phyloP scores from a whole-genome alignment of 2,329 filamentous ascomycete species.

The Aspergillus fumigatus region DNA sequence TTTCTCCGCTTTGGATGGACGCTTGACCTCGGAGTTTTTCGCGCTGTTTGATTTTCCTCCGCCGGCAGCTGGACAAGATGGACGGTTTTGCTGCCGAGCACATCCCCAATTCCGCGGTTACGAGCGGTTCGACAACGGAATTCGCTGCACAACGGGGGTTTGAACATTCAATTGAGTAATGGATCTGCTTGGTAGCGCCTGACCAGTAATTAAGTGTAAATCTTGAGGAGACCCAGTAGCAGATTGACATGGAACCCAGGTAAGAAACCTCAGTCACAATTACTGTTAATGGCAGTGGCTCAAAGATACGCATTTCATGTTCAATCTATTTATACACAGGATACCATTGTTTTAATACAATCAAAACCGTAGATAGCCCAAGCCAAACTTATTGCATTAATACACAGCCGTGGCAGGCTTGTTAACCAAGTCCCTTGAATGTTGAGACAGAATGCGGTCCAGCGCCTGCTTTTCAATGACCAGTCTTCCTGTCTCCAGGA shows the following conservation, averaged over 20 bases:
- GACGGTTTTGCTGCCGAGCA: not conserved
- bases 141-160: constrained; percentile 1
- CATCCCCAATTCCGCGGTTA: constrained; percentile 1
- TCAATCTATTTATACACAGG: constrained; percentile 32
- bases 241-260: not conserved
- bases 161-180: not conserved
- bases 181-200: not conserved
- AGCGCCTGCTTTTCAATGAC: constrained; percentile 82
- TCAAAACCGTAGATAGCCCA: constrained; percentile 9
- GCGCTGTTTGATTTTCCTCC: constrained; percentile 16
- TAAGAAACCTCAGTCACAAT: not conserved
- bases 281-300: not conserved
- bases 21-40: constrained; percentile 32
- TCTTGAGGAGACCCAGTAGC: not conserved
- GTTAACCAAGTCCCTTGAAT: constrained; percentile 46
- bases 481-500: constrained; percentile 77
- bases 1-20: constrained; percentile 17
- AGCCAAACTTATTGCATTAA: constrained; percentile 10
- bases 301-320: constrained; percentile 10
- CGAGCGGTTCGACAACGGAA: not conserved
- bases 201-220: not conserved
- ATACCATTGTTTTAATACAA: constrained; percentile 5
- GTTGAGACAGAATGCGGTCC: constrained; percentile 65
- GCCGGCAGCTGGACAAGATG: constrained; percentile 7
- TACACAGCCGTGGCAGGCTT: constrained; percentile 33